These are phyloP conservation scores for Pythium volutum DNA, from an alignment of 352 stramenopile genomes.

Conservation along the genomic window DNA sequence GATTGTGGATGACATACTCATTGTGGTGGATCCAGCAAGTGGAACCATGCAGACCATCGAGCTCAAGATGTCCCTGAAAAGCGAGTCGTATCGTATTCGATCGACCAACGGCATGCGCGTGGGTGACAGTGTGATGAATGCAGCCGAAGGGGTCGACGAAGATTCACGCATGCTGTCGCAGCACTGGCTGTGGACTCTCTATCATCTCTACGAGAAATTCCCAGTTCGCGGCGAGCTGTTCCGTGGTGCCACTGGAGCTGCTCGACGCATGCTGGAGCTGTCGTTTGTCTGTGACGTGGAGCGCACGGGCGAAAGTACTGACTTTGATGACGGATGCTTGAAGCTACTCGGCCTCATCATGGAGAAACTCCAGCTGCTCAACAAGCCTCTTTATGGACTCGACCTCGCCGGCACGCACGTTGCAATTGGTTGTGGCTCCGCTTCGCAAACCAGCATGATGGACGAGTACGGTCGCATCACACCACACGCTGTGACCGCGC, in stretches of 20 bases:
- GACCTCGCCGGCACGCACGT: conserved; percentile 6
- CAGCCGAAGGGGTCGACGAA: conserved; percentile 5
- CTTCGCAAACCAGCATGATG: neutral
- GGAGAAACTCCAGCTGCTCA: conserved; percentile 44
- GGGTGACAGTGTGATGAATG: conserved; percentile 16
- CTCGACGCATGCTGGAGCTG: neutral
- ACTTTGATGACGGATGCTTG: conserved; percentile 1
- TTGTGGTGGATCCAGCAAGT: conserved; percentile 18
- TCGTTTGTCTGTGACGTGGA: conserved; percentile 1
- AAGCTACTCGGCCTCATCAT: conserved; percentile 38
- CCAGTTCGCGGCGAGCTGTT: conserved; percentile 24
- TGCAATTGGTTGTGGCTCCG: neutral
- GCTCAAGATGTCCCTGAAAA: conserved; percentile 33
- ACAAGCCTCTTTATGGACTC: conserved; percentile 46
- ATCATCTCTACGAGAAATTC: conserved; percentile 40
- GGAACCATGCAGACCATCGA: conserved; percentile 14
- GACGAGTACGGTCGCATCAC: neutral
- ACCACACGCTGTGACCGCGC: conserved; percentile 6
- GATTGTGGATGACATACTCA: conserved; percentile 1
- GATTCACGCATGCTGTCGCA: conserved; percentile 21
- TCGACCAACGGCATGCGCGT: conserved; percentile 25
- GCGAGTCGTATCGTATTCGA: conserved; percentile 52
- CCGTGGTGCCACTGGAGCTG: neutral
- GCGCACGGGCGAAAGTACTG: neutral
- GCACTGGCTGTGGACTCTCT: conserved; percentile 32